Percentiles rank a stretch among this genome's conserved stretches.
Evolutionary conservation across 176 grass and related monocot species (phyloP).

Genomic region (Juncus effusus): DNA sequence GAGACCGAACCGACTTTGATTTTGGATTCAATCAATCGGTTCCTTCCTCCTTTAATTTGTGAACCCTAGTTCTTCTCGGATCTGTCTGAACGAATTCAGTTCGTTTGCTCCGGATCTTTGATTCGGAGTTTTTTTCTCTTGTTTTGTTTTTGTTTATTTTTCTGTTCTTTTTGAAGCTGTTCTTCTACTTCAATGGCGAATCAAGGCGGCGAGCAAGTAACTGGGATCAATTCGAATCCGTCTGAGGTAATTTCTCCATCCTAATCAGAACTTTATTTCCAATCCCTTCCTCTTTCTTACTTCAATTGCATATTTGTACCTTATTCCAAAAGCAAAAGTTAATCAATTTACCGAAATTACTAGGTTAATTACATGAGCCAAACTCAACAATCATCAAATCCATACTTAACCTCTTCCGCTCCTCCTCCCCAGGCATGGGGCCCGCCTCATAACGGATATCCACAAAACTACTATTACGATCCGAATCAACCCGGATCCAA

Average conservation of each 20-base stretch:
- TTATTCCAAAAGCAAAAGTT: background rate
- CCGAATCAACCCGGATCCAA: conserved; percentile 59
- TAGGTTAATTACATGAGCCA: conserved; percentile 49
- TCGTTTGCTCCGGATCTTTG: no score
- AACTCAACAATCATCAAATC: conserved; percentile 52
- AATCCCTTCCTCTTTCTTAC: background rate
- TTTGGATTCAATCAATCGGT: no score
- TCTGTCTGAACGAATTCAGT: conserved; percentile 3
- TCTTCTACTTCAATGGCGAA: conserved; percentile 42
- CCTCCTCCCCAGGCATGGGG: conserved; percentile 48
- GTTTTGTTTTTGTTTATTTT: conserved; percentile 1
- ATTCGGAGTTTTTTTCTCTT: background rate
- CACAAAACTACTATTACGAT: conserved; percentile 56
- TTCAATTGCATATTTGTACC: conserved; percentile 11
- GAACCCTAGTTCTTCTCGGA: conserved; percentile 22
- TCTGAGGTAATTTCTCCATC: conserved; percentile 48
- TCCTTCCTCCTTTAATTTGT: background rate
- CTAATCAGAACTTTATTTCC: background rate
- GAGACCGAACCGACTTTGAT: no score
- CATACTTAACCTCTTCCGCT: conserved; percentile 35
- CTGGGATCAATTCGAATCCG: conserved; percentile 33
- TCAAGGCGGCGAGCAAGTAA: conserved; percentile 38
- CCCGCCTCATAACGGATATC: conserved; percentile 38
- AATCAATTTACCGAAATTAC: conserved; percentile 15
- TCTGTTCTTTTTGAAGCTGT: conserved; percentile 7